Percentiles rank a stretch among this genome's conserved stretches.
Conservation (phyloP, 2,329 filamentous ascomycete genomes). For the Exophiala xenobiotica region DNA sequence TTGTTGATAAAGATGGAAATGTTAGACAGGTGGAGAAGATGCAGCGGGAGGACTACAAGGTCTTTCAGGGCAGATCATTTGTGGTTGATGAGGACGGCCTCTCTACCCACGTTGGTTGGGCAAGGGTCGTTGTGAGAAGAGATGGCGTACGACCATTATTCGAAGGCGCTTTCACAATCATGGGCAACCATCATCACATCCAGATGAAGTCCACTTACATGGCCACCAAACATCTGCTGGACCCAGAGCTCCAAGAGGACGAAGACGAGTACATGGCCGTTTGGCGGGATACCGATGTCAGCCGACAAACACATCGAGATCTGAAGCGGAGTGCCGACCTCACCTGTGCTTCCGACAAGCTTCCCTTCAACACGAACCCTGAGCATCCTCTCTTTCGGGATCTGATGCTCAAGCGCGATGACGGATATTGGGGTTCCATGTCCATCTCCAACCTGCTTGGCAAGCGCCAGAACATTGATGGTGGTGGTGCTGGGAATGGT, state of each 20-base stretch:
- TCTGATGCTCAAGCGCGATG: constrained; percentile 46
- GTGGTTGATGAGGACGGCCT: constrained; percentile 61
- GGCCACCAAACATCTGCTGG: constrained; percentile 67
- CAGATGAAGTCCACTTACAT: constrained; percentile 73
- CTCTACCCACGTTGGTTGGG: constrained; percentile 85
- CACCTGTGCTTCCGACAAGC: constrained; percentile 70
- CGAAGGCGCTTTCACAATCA: constrained; percentile 80
- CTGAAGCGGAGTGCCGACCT: constrained; percentile 60
- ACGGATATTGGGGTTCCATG: constrained; percentile 59
- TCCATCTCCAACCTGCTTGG: constrained; percentile 68
- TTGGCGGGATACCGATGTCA: constrained; percentile 86
- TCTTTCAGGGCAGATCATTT: constrained; percentile 80
- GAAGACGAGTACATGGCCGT: constrained; percentile 80
- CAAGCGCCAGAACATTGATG: constrained; percentile 63
- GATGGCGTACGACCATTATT: constrained; percentile 82
- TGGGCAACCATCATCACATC: constrained; percentile 82
- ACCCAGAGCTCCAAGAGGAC: constrained; percentile 61
- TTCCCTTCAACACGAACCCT: constrained; percentile 74
- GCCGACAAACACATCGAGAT: constrained; percentile 54
- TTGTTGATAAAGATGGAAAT: constrained; percentile 69
- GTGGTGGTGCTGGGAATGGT: constrained; percentile 63
- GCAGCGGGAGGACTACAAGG: constrained; percentile 70
- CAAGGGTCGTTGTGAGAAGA: constrained; percentile 71
- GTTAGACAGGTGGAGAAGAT: constrained; percentile 67
- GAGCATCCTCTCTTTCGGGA: constrained; percentile 64